Percentiles rank a stretch among this genome's conserved stretches.
phyloP scores from a whole-genome alignment of 2,329 filamentous ascomycete species.

The Neophaeococcomyces aloes region DNA sequence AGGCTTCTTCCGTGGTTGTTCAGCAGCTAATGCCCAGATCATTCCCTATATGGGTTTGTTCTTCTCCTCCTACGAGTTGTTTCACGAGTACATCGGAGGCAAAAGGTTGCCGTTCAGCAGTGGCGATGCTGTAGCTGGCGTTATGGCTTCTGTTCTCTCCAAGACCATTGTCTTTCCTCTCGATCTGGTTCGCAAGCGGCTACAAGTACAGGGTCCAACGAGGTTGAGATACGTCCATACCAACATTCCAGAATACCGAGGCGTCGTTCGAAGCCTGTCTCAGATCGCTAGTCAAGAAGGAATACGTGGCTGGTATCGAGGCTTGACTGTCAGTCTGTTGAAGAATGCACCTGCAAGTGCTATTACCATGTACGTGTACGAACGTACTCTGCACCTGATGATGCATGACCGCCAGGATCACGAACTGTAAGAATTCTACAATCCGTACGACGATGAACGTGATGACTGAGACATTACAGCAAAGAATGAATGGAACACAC shows the following conservation, averaged over 20 bases:
- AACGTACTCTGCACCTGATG: constrained; percentile 57
- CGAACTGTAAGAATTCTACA: constrained; percentile 21
- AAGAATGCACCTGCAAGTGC: constrained; percentile 88
- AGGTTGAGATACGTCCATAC: constrained; percentile 66
- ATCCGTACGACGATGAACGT: constrained; percentile 17
- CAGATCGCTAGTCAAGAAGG: constrained; percentile 65
- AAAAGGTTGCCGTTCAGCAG: constrained; percentile 58
- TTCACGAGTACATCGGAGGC: constrained; percentile 50
- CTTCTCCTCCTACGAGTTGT: constrained; percentile 75
- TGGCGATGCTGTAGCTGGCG: constrained; percentile 72
- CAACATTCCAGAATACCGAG: constrained; percentile 75
- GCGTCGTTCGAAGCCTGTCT: constrained; percentile 54
- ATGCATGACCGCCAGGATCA: constrained; percentile 27
- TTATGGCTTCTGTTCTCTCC: constrained; percentile 65
- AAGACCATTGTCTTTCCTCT: constrained; percentile 90
- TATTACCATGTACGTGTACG: constrained; percentile 91
- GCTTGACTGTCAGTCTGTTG: constrained; percentile 74
- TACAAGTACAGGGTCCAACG: constrained; percentile 92
- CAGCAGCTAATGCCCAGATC: constrained; percentile 74
- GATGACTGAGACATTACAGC: constrained; percentile 16
- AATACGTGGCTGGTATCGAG: constrained; percentile 70
- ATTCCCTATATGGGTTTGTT: constrained; percentile 96
- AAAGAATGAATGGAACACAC: too few species aligned
- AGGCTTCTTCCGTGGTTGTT: constrained; percentile 83
- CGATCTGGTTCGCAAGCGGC: constrained; percentile 80